Evolutionary conservation across 257 asterid species (phyloP).

Genomic region (Echium plantagineum): DNA sequence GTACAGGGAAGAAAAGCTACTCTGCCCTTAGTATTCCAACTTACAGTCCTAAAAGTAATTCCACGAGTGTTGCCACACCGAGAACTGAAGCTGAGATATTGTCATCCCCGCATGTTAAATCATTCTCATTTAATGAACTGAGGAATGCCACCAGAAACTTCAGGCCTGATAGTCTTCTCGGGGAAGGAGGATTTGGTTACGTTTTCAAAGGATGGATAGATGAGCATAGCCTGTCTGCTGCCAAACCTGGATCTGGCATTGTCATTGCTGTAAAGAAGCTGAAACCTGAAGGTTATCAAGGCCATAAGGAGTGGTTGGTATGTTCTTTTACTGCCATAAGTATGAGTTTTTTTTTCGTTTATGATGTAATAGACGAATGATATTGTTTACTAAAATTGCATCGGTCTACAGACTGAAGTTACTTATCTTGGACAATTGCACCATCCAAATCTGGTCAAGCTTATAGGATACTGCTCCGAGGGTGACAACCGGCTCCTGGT

Average conservation of each 20-base stretch:
- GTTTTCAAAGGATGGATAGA: constrained; percentile 98
- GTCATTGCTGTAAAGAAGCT: constrained; percentile 92
- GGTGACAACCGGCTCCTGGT: constrained; percentile 86
- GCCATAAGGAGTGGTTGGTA: constrained; percentile 99
- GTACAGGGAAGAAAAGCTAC: constrained; percentile 36
- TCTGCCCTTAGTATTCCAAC: constrained; percentile 43
- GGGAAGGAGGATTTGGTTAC: constrained; percentile 97
- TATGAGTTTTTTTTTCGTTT: background rate
- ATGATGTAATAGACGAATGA: background rate
- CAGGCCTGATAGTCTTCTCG: constrained; percentile 86
- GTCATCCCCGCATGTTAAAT: constrained; percentile 61
- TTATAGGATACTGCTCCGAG: constrained; percentile 82
- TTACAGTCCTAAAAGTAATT: constrained; percentile 44
- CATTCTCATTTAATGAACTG: constrained; percentile 72
- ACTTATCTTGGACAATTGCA: constrained; percentile 88
- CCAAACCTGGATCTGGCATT: constrained; percentile 78
- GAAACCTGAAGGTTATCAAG: constrained; percentile 94
- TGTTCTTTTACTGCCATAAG: constrained; percentile 9
- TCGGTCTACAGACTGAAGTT: constrained; percentile 74
- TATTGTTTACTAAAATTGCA: background rate
- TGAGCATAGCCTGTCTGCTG: constrained; percentile 51
- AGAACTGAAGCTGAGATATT: constrained; percentile 78
- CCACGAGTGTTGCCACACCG: constrained; percentile 63
- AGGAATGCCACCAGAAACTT: constrained; percentile 81
- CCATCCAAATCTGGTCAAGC: constrained; percentile 83